Base-by-base conservation (phyloP, 768 basidiomycete species). In the Hydnomerulius pinastri region DNA sequence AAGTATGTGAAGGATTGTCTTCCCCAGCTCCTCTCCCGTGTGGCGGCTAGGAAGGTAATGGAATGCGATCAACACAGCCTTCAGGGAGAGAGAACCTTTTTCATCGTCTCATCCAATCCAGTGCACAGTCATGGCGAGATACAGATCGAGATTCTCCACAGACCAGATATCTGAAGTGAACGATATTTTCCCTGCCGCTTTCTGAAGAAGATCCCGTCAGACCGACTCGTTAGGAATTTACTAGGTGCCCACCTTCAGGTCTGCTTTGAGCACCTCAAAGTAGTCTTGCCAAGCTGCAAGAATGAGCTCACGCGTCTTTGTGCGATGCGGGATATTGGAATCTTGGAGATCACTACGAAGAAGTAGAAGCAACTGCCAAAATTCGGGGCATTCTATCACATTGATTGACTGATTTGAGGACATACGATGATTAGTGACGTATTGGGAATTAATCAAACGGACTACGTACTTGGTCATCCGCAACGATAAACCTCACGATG, bases 141-240 rank as follows among this genome's bases (percentile, higher is more conserved):
- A 71, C 9, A 61, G 45, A 3, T 29, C 13, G 4, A 66, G 64
- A 33, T 54, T 56, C 1, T 51, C 47, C 25, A 65, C 56, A 6
- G 50, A 61, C 74, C 74, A 76, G 2, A 73, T 51, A 39, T 75
- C 72, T 15, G 54, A 56, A 4, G 71, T 76, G 27, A 66, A 62
- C 2, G 66, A 52, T 44, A 52, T 50, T 20, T 50, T 39, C 13
- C 48, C 48, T 2, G 15, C 23, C 11, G 42, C 41, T 8, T 18
- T 21, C 48, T 50, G 3, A 51, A n/a, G 33, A 35, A 35, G 33
- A 35, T 17, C n/a, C 15, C 33, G 33, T n/a, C n/a, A 17, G 8
- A 7, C 7, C 8, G 7, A 17, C n/a, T 17, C 7, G 6, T 20
- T 20, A 17, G 12, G 17, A 5, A 18, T 9, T 4, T n/a, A 6